phyloP scores from a whole-genome alignment of 2,329 filamentous ascomycete species.

The Microdochium nivale region DNA sequence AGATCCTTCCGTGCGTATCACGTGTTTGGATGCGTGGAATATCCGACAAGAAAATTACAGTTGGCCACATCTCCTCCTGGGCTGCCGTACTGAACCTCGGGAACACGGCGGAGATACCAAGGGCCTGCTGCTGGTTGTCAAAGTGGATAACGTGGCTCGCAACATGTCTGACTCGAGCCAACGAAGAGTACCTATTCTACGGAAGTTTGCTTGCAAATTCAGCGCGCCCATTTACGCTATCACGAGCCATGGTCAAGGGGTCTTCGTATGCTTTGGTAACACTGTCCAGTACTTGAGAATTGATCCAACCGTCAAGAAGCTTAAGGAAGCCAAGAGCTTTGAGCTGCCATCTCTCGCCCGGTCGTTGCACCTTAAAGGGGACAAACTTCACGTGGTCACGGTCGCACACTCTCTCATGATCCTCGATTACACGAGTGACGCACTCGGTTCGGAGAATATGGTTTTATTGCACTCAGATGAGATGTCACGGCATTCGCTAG shows the following conservation, averaged over 20 bases:
- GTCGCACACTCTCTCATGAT: conserved; percentile 45
- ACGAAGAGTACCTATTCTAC: background rate
- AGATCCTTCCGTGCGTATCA: background rate
- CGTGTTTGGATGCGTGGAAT: background rate
- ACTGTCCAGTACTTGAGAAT: conserved; percentile 48
- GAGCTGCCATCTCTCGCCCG: conserved; percentile 44
- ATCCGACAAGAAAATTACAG: background rate
- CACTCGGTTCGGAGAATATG: conserved; percentile 25
- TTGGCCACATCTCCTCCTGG: background rate
- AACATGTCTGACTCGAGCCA: conserved; percentile 4
- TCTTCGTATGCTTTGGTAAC: conserved; percentile 47
- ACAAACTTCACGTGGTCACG: conserved; percentile 43
- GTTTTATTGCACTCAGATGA: conserved; percentile 35
- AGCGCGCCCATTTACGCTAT: conserved; percentile 43
- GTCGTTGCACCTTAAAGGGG: conserved; percentile 35
- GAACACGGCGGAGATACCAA: background rate
- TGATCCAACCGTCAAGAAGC: conserved; percentile 39
- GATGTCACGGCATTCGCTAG: conserved; percentile 30
- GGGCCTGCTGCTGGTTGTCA: conserved; percentile 43
- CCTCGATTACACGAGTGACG: conserved; percentile 34
- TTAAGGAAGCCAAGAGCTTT: conserved; percentile 36
- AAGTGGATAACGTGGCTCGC: conserved; percentile 31
- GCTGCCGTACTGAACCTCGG: background rate
- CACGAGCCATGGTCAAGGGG: conserved; percentile 41
- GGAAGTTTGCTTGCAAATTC: background rate